phyloP scores from a whole-genome alignment of 2,329 filamentous ascomycete genomes.

The Colletotrichum tamarilloi region DNA sequence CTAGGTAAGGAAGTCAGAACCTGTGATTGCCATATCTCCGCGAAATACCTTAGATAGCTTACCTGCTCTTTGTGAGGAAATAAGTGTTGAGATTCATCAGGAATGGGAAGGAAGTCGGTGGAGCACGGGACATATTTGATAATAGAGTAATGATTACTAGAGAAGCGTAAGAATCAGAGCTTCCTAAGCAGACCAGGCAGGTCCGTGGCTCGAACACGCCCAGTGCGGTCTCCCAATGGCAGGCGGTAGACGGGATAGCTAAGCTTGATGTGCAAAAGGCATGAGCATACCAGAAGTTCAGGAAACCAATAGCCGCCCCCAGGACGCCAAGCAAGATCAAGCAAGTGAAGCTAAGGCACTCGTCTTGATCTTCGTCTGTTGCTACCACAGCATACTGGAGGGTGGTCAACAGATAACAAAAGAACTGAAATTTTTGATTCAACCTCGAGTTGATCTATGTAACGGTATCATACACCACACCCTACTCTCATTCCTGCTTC shows the following conservation, averaged over 20 bases:
- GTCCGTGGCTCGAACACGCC: background rate
- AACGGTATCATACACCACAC: constrained; percentile 36
- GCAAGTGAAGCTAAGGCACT: background rate
- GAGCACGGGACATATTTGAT: background rate
- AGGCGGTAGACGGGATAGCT: background rate
- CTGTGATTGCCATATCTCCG: background rate
- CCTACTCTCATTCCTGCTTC: constrained; percentile 23
- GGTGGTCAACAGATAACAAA: constrained; percentile 8
- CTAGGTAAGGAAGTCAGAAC: background rate
- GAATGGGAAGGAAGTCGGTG: background rate
- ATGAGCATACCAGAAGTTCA: background rate
- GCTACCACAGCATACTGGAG: background rate
- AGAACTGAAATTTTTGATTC: constrained; percentile 31
- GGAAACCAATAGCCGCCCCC: background rate
- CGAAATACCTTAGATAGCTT: background rate
- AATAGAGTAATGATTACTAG: background rate
- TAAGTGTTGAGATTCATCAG: background rate
- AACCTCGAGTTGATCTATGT: constrained; percentile 33
- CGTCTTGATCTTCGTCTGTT: too few species aligned
- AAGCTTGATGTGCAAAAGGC: background rate
- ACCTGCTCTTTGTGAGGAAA: background rate
- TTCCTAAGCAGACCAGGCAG: background rate
- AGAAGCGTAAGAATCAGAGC: background rate
- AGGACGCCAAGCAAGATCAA: background rate
- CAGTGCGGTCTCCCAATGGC: background rate